Evolutionary conservation across 73 alveolate species (phyloP), one percentile per base, ranked within the genome.

Genomic region (Stentor coeruleus): DNA sequence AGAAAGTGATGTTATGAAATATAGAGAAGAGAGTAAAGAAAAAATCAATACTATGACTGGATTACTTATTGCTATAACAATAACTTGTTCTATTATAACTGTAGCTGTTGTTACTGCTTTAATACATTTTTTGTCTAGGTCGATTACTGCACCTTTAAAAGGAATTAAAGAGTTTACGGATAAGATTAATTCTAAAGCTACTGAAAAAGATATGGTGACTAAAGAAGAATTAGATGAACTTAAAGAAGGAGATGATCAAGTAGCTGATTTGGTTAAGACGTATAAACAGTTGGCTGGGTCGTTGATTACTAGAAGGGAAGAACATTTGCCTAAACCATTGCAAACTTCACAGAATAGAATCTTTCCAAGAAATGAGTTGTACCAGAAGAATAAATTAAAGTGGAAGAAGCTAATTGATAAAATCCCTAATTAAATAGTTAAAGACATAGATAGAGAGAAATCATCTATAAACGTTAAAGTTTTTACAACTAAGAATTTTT

Each of bases 121-220:
- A 1, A 66, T 66, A 28, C 37, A 20, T 33, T 66, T 66, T 31
- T 66, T 66, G 33, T 20, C 79, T 1, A 20, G 33, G 37, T 66
- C 79, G 1, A 66, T 66, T 33, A 66, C 40, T 20, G 33, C n/a
- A 31, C 79, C 79, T 20, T 66, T 66, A 40, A 20, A 66, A 66
- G 79, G 79, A 1, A 66, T 66, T 33, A 66, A 28, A 14, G 79
- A 66, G n/a, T 66, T 66, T 66, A 66, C 79, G 1, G 39, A 66
- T 31, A 66, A 66, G 33, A 66, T 66, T 40, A 66, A 66, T 66
- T 37, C 79, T 26, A 66, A 66, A 11, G 79, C 79, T 26, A 66
- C 79, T 66, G 79, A 66, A 66, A 66, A 66, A 40, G 79, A 66
- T 2, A 20, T 66, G 79, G 79, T 31, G 14, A 66, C 79, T 20